Base-by-base conservation (phyloP, 805 yeast genomes). In the Helenozyma rhizophorensis region DNA sequence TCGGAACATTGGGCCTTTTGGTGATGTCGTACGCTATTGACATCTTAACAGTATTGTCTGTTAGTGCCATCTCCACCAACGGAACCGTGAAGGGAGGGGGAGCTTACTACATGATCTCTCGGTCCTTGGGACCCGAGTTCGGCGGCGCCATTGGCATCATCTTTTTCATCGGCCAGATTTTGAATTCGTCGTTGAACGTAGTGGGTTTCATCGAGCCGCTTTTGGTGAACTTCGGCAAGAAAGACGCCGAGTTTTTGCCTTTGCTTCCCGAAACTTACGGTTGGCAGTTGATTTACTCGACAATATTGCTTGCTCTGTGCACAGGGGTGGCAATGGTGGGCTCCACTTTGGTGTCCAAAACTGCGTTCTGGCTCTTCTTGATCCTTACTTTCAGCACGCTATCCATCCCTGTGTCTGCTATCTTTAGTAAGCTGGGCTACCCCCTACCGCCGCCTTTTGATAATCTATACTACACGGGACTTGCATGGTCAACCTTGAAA, bases 31-130 rank as follows among this genome's bases (percentile, higher is more conserved):
- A 89, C 54, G 53, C 77, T 3, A 87, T 93, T 42, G 83, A 90
- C 53, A 65, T 87, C 5, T 65, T 93, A 35, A 93, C 98, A 0
- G 86, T 95, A 0, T 60, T 93, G 45, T 85, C 96, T 14, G 80
- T 93, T 37, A 84, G 95, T 34, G 98, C 98, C 1, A 93, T 93
- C 40, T 87, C 97, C 2, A 93, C 99, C 2, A 93, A 93, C 53
- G 99, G 99, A 14, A 87, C 95, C 0, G 97, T 93, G 2, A 76
- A 88, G 46, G 97, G 97, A 10, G 99, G 99, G 11, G 99, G 99
- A 29, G 97, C 97, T 0, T 93, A 93, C 55, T 93, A 88, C 51
- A 93, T 93, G 97, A 87, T 93, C 39, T 83, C 95, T 21, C 71
- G 99, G 45, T 82, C 95, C 21, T 64, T 93, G 40, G 99, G 99